These are phyloP conservation scores for Spinacia oleracea DNA, from an alignment of 179 eudicot genomes.

Conservation along the genomic window DNA sequence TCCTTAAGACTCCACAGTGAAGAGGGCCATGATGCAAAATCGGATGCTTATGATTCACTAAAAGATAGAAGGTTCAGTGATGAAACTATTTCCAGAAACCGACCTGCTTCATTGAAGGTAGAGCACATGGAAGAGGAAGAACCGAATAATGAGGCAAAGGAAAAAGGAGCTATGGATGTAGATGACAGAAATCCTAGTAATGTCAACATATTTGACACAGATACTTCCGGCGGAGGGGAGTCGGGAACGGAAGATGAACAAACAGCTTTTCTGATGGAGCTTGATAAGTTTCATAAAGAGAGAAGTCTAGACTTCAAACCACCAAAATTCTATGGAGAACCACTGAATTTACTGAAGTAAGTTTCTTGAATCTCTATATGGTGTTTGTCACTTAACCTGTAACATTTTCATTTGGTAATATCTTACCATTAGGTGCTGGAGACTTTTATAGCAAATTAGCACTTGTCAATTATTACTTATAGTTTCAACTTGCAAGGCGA, in stretches of 20 bases:
- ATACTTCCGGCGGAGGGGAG: slow-evolving; percentile 51
- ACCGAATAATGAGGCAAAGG: slow-evolving; percentile 17
- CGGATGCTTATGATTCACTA: slow-evolving; percentile 22
- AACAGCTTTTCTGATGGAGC: slow-evolving; percentile 66
- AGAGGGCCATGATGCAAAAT: slow-evolving; percentile 23
- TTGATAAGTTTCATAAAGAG: slow-evolving; percentile 68
- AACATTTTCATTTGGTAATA: not conserved
- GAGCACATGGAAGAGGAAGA: slow-evolving; percentile 27
- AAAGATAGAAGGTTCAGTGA: slow-evolving; percentile 13
- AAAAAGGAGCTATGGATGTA: slow-evolving; percentile 8
- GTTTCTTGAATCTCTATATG: not conserved
- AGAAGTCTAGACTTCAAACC: slow-evolving; percentile 78
- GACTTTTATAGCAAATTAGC: slow-evolving; percentile 6
- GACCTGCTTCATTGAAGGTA: slow-evolving; percentile 25
- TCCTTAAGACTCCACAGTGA: slow-evolving; percentile 10
- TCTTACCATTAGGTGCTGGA: not conserved
- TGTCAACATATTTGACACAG: slow-evolving; percentile 34
- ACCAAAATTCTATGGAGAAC: slow-evolving; percentile 85
- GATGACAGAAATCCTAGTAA: slow-evolving; percentile 21
- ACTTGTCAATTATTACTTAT: not conserved
- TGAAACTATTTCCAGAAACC: slow-evolving; percentile 22
- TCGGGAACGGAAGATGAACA: slow-evolving; percentile 78
- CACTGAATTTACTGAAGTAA: slow-evolving; percentile 79
- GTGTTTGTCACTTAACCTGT: not conserved
- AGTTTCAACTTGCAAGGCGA: not conserved